These are phyloP conservation scores for Colletotrichum sp. DNA, from an alignment of 2,329 filamentous ascomycete genomes.

Conservation along the genomic window DNA sequence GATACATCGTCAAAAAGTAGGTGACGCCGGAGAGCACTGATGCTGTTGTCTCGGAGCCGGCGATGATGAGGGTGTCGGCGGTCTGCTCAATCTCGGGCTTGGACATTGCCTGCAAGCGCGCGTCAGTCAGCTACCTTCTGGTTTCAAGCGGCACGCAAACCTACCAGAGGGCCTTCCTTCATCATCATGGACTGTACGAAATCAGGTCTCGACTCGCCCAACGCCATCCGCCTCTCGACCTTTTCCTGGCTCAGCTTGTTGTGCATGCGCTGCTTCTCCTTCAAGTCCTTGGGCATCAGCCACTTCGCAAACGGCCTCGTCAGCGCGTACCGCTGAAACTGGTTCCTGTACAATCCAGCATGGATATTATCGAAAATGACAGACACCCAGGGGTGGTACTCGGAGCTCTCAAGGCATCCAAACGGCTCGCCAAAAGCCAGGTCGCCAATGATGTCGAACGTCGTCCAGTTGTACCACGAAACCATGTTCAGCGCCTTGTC, in stretches of 20 bases:
- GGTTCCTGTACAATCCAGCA: background rate
- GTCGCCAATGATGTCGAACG: slow-evolving; percentile 36
- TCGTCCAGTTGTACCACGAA: slow-evolving; percentile 26
- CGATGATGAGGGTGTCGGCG: slow-evolving; percentile 30
- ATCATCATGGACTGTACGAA: slow-evolving; percentile 24
- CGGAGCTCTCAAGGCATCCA: slow-evolving; percentile 26
- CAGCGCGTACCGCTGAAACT: background rate
- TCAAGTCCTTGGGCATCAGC: background rate
- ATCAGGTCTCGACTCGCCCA: slow-evolving; percentile 20
- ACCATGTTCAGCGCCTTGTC: background rate
- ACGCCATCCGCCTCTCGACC: slow-evolving; percentile 15
- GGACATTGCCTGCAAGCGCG: slow-evolving; percentile 5
- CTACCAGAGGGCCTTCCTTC: slow-evolving; percentile 18
- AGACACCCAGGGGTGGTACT: slow-evolving; percentile 31
- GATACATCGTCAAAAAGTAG: slow-evolving; percentile 41
- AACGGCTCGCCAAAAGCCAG: slow-evolving; percentile 34
- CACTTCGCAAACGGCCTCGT: background rate
- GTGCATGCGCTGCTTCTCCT: background rate
- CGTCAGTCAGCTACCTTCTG: background rate
- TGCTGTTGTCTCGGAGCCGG: slow-evolving; percentile 52
- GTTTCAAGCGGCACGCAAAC: background rate
- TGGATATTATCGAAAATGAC: slow-evolving; percentile 25
- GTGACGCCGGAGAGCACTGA: slow-evolving; percentile 45
- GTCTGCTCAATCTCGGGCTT: slow-evolving; percentile 15
- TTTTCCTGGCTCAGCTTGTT: background rate